These are phyloP conservation scores for Trametes versicolor DNA, from an alignment of 1,284 basidiomycete genomes.

Conservation along the genomic window DNA sequence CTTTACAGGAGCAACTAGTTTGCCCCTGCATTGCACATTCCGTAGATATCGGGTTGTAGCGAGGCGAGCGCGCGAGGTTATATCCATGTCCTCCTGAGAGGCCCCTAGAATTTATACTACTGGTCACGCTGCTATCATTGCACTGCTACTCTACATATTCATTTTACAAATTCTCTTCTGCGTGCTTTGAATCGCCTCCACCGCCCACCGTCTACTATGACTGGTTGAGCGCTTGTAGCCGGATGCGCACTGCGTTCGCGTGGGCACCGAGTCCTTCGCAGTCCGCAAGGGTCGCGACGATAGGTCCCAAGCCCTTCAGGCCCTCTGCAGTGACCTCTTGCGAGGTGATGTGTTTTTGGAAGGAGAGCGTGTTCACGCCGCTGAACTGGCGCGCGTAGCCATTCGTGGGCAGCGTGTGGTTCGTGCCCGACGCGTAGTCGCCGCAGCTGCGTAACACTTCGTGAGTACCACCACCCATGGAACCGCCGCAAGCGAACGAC, in stretches of 20 bases:
- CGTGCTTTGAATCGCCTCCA: background rate
- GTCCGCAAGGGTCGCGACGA: conserved; percentile 92
- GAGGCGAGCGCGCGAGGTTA: conserved; percentile 31
- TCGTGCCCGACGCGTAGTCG: conserved; percentile 98
- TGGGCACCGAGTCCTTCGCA: conserved; percentile 97
- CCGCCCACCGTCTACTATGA: background rate
- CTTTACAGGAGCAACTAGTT: conserved; percentile 86
- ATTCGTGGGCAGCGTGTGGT: conserved; percentile 96
- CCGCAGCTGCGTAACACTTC: conserved; percentile 75
- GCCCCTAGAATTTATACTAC: conserved; percentile 41
- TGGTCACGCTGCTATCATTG: conserved; percentile 40
- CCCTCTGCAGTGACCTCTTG: conserved; percentile 91
- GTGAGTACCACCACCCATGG: background rate
- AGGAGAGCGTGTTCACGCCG: conserved; percentile 96
- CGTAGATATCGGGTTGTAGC: conserved; percentile 26
- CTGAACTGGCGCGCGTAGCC: conserved; percentile 98
- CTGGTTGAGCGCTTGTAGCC: conserved; percentile 52
- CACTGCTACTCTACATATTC: conserved; percentile 39
- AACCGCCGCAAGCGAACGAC: background rate
- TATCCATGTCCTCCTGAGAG: conserved; percentile 30
- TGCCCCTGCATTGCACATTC: conserved; percentile 16
- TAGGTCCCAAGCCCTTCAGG: conserved; percentile 83
- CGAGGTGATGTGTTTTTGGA: conserved; percentile 99
- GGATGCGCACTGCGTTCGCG: conserved; percentile 86
- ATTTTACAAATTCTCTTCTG: conserved; percentile 26